A percentile compares a stretch with the other conserved stretches of the same genome.
These are phyloP conservation scores for Rhynchospora pubera DNA, from an alignment of 176 grass and related monocot genomes.

Conservation along the genomic window DNA sequence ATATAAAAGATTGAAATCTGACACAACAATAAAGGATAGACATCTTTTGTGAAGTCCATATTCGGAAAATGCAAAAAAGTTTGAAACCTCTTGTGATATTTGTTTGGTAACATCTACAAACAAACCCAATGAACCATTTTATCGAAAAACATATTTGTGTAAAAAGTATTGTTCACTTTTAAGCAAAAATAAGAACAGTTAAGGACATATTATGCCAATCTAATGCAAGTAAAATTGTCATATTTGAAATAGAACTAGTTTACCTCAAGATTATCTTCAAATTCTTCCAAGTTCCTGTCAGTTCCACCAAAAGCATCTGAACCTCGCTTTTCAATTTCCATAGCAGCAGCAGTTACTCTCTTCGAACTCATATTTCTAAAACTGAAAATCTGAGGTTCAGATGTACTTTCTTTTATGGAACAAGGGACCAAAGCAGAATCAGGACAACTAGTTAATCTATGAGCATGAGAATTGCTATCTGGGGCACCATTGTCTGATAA, in stretches of 20 bases:
- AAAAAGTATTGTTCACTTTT: background rate
- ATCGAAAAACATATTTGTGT: background rate
- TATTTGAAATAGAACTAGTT: background rate
- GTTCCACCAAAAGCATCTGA: conserved; percentile 20
- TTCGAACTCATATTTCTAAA: conserved; percentile 20
- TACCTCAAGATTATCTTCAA: conserved; percentile 34
- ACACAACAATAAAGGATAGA: background rate
- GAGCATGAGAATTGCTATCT: conserved; percentile 31
- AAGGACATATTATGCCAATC: background rate
- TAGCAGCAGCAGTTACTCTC: conserved; percentile 31
- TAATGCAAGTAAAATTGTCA: background rate
- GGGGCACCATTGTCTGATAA: conserved; percentile 26
- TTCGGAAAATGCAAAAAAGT: background rate
- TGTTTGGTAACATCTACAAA: background rate
- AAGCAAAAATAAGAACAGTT: background rate
- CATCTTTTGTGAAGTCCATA: background rate
- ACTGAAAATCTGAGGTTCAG: background rate
- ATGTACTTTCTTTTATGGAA: conserved; percentile 31
- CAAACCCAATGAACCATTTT: background rate
- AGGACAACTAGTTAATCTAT: conserved; percentile 29
- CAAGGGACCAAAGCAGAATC: conserved; percentile 17
- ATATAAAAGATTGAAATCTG: background rate
- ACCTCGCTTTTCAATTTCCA: conserved; percentile 22
- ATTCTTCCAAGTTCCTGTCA: conserved; percentile 22
- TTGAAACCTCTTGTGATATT: background rate